Percentiles rank a stretch among this genome's conserved stretches.
Evolutionary conservation across 768 basidiomycete species (phyloP).

Genomic region (Boletus vermiculosoides): DNA sequence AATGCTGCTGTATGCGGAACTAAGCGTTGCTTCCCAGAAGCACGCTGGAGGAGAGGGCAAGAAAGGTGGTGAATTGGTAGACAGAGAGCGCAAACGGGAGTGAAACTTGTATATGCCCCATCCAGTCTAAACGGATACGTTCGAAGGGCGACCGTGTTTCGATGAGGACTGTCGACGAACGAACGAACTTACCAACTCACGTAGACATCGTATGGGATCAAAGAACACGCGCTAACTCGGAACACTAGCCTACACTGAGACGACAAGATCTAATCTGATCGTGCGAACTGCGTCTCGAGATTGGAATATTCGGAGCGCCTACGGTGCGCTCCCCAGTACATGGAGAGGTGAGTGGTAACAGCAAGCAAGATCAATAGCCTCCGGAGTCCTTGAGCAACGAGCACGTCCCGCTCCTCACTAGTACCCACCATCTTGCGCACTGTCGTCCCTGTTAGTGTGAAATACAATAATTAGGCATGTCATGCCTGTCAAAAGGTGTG

Average conservation of each 20-base stretch:
- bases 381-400: neutral
- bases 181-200: neutral
- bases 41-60: conserved; percentile 17
- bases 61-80: neutral
- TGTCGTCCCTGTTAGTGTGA: neutral
- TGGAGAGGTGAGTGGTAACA: neutral
- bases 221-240: no score
- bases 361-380: neutral
- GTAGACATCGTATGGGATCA: no score
- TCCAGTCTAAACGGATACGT: neutral
- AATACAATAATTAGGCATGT: no score
- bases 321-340: no score
- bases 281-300: neutral
- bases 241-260: neutral
- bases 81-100: neutral
- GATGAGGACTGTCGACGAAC: neutral
- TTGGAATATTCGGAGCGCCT: neutral
- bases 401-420: neutral
- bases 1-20: conserved; percentile 37
- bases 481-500: no score
- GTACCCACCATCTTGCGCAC: neutral
- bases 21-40: conserved; percentile 37
- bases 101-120: conserved; percentile 1
- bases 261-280: neutral
- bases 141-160: conserved; percentile 17